Evolutionary conservation across 257 asterid genomes (phyloP).

Genomic region (Verbena officinalis): DNA sequence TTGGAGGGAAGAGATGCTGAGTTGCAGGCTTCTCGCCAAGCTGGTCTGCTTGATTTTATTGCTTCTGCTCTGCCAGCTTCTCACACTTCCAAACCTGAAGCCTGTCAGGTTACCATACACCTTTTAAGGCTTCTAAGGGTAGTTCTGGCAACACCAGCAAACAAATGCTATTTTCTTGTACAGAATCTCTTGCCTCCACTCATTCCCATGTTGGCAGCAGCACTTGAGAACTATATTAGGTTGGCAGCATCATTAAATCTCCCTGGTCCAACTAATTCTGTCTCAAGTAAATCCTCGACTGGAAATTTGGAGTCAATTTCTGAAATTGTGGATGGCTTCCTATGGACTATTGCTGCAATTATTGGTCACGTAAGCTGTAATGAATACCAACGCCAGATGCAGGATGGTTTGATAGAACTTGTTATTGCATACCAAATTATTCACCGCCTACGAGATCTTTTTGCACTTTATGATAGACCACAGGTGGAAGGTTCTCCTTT

Average conservation of each 20-base stretch:
- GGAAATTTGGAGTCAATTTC: constrained; percentile 69
- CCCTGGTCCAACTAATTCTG: constrained; percentile 56
- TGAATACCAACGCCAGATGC: constrained; percentile 77
- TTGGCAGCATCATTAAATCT: constrained; percentile 80
- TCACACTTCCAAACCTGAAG: constrained; percentile 93
- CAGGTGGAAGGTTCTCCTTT: constrained; percentile 97
- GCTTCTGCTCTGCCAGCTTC: constrained; percentile 99
- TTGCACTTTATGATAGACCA: constrained; percentile 98
- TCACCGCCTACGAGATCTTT: constrained; percentile 89
- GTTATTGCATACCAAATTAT: constrained; percentile 88
- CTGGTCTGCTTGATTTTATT: constrained; percentile 95
- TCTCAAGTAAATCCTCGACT: constrained; percentile 57
- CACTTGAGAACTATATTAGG: constrained; percentile 89
- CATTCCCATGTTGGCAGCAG: constrained; percentile 95
- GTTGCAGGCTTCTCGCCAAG: constrained; percentile 94
- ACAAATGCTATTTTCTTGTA: constrained; percentile 88
- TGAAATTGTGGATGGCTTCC: constrained; percentile 82
- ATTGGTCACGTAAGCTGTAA: constrained; percentile 70
- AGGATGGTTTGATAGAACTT: constrained; percentile 86
- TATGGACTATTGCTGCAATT: constrained; percentile 75
- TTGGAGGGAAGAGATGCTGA: constrained; percentile 96
- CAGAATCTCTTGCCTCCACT: constrained; percentile 95
- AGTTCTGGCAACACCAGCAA: constrained; percentile 59
- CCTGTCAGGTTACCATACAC: constrained; percentile 82
- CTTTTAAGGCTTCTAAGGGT: constrained; percentile 85